Conservation (phyloP, 345 rosid species). For the Brassica carinata region DNA sequence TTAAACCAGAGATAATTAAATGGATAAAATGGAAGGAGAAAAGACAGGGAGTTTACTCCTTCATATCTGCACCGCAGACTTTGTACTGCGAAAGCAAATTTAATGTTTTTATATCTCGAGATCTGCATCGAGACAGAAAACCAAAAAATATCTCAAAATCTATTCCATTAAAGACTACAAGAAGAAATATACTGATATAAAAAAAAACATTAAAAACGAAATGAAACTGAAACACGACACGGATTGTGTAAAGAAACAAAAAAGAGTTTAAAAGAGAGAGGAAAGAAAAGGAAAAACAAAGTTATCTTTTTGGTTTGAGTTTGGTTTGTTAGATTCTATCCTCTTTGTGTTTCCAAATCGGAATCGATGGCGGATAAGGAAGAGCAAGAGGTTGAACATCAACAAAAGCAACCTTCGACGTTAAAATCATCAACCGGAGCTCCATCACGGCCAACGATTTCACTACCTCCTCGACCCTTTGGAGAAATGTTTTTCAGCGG, state of each 20-base stretch:
- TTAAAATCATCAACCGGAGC: conserved; percentile 41
- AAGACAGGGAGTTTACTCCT: conserved; percentile 22
- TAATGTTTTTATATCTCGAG: conserved; percentile 10
- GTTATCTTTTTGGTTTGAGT: neutral
- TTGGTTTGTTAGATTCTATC: conserved; percentile 29
- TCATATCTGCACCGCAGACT: conserved; percentile 40
- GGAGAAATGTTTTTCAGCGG: conserved; percentile 47
- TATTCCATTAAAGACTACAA: conserved; percentile 28
- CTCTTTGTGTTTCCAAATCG: neutral
- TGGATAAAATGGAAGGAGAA: conserved; percentile 8
- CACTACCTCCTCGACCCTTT: conserved; percentile 64
- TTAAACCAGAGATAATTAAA: neutral
- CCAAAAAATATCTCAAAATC: neutral
- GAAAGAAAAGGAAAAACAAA: neutral
- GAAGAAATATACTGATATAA: neutral
- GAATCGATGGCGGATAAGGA: conserved; percentile 47
- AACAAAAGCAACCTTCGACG: conserved; percentile 15
- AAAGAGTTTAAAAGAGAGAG: neutral
- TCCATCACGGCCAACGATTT: conserved; percentile 51
- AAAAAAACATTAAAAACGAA: neutral
- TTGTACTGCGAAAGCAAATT: conserved; percentile 6
- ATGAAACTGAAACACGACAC: conserved; percentile 33
- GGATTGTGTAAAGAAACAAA: conserved; percentile 8
- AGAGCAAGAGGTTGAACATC: neutral
- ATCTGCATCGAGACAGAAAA: conserved; percentile 20